Percentiles rank a stretch among this genome's conserved stretches.
Conservation (phyloP, 1,284 basidiomycete genomes). For the Prillingera fragicola region DNA sequence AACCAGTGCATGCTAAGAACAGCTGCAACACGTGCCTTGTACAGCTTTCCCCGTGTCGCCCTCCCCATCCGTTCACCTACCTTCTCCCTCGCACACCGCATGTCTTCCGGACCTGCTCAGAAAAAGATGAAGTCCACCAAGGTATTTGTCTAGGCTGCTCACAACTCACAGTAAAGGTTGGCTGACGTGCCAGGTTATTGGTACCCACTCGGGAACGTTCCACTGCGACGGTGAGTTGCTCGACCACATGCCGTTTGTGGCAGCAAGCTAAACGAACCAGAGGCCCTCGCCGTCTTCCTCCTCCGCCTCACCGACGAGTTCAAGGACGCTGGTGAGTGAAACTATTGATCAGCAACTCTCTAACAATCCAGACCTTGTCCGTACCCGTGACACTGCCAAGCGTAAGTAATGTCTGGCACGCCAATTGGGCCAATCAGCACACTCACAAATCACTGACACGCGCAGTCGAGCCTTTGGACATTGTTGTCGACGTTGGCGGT, state of each 20-base stretch:
- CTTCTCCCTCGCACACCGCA: no score
- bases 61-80: no score
- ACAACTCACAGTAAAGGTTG: background rate
- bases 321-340: slow-evolving; percentile 60
- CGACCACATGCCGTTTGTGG: no score
- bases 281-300: slow-evolving; percentile 57
- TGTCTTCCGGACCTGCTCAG: slow-evolving; percentile 27
- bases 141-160: slow-evolving; percentile 16
- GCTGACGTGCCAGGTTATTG: slow-evolving; percentile 54
- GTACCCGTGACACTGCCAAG: slow-evolving; percentile 71
- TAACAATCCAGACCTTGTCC: slow-evolving; percentile 60
- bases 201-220: slow-evolving; percentile 92
- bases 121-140: slow-evolving; percentile 48
- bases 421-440: background rate
- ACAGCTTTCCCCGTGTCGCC: no score
- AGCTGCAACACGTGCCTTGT: no score
- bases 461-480: slow-evolving; percentile 70
- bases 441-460: background rate
- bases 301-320: slow-evolving; percentile 73
- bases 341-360: background rate
- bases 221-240: slow-evolving; percentile 78
- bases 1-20: no score
- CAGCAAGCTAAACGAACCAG: slow-evolving; percentile 10
- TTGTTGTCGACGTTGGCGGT: slow-evolving; percentile 97
- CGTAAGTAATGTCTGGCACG: slow-evolving; percentile 32